A percentile compares a stretch with the other conserved stretches of the same genome.
phyloP scores from a whole-genome alignment of 345 rosid species.

The Bruguiera parviflora region DNA sequence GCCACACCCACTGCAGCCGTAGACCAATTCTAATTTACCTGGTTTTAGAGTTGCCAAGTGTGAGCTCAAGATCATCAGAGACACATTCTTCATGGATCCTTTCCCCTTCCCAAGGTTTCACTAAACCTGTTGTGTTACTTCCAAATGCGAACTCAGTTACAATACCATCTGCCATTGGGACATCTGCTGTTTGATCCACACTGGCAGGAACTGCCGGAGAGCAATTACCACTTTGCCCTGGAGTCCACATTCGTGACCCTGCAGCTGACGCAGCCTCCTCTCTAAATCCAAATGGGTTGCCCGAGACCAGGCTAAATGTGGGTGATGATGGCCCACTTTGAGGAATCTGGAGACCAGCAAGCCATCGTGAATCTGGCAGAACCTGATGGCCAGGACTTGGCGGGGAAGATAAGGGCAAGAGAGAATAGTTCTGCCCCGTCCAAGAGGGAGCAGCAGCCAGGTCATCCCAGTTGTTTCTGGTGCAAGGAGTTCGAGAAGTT shows the following conservation, averaged over 20 bases:
- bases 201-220: conserved; percentile 70
- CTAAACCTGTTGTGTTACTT: conserved; percentile 51
- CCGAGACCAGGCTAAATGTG: conserved; percentile 67
- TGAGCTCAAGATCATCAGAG: conserved; percentile 85
- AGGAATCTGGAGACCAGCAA: conserved; percentile 60
- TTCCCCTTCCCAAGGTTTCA: conserved; percentile 95
- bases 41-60: conserved; percentile 76
- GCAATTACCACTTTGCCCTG: conserved; percentile 82
- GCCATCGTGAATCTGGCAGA: conserved; percentile 74
- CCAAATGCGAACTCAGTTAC: conserved; percentile 84
- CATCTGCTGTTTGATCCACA: conserved; percentile 59
- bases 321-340: conserved; percentile 72
- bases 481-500: conserved; percentile 69
- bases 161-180: conserved; percentile 60
- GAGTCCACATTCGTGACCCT: conserved; percentile 74
- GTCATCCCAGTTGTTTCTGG: conserved; percentile 60
- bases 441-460: conserved; percentile 46
- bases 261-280: conserved; percentile 50
- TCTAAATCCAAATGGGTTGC: conserved; percentile 60
- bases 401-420: conserved; percentile 54
- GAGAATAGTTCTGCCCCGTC: conserved; percentile 44
- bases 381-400: conserved; percentile 82
- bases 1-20: too few species aligned
- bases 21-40: conserved; percentile 32
- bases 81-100: conserved; percentile 79